Evolutionary conservation across 257 asterid species (phyloP).

Genomic region (Salvia hispanica): DNA sequence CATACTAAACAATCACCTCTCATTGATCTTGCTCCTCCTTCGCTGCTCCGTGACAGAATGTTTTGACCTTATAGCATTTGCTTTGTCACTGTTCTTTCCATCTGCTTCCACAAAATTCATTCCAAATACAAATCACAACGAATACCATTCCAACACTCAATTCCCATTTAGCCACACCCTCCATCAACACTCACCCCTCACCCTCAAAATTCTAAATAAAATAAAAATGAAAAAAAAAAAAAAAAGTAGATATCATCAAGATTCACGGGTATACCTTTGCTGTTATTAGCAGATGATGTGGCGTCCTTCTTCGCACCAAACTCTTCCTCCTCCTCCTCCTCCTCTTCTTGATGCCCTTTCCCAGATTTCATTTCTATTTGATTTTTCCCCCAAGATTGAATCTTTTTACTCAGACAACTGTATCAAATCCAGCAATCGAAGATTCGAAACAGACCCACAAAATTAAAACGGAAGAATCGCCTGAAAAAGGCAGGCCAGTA

Average conservation of each 20-base stretch:
- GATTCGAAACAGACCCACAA: constrained; percentile 33
- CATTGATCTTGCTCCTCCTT: constrained; percentile 69
- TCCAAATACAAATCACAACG: constrained; percentile 17
- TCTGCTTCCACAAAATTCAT: constrained; percentile 45
- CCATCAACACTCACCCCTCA: constrained; percentile 1
- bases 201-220: background rate
- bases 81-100: constrained; percentile 61
- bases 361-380: constrained; percentile 63
- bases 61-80: constrained; percentile 59
- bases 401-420: constrained; percentile 33
- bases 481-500: constrained; percentile 17
- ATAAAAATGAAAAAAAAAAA: background rate
- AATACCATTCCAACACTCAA: constrained; percentile 23
- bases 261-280: constrained; percentile 46
- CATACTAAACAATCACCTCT: constrained; percentile 44
- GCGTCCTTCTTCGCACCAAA: constrained; percentile 59
- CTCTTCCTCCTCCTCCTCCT: constrained; percentile 77
- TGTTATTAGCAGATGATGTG: constrained; percentile 51
- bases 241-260: background rate
- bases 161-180: background rate
- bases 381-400: constrained; percentile 31
- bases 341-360: constrained; percentile 70
- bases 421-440: constrained; percentile 33
- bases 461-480: constrained; percentile 28
- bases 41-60: constrained; percentile 78